Base-by-base conservation (phyloP, 1,284 basidiomycete genomes). In the Austropuccinia psidii region DNA sequence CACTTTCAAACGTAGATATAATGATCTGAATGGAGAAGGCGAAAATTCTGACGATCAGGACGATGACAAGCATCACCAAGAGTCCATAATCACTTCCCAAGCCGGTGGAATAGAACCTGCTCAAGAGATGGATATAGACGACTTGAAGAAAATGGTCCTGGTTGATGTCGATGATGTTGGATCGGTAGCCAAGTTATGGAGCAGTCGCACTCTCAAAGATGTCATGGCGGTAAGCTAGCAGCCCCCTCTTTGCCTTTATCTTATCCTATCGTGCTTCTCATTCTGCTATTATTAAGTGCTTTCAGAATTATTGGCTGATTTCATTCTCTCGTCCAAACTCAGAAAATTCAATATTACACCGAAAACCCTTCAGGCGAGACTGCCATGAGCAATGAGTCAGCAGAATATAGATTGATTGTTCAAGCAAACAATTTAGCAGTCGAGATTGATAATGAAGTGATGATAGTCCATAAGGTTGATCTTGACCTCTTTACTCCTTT, bases 341-440 rank as follows among this genome's bases (percentile, higher is more conserved):
- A 68, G 65, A 68, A 68, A 68, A 68, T 68, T 39, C 35, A 68
- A 39, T 41, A 68, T 45, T 68, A 54, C 52, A 39, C 65, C n/a
- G 50, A 68, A 57, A 68, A 68, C 43, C 65, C 65, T 27, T 68
- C 65, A 41, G 65, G 57, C 37, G 65, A 67, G 27, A 65, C 60
- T 4, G 65, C 41, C 33, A 64, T 60, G 50, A 45, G 50, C n/a
- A 69, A 69, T 27, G 67, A 69, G 33, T 39, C 65, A 27, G 65
- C 39, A 3, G 96, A 99, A 81, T 99, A 99, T 82, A 88, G 89
- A 75, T 85, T 98, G 74, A 98, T 98, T 78, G 96, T 99, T 2
- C 88, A 91, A 77, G 92, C 95, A 15, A 99, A 99, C 84, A 99
- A 98, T 82, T 84, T 98, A 75, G 93, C 93, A 0, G 96, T 99